Evolutionary conservation across 106 monocot genomes (phyloP), one percentile per base, ranked within the genome.

Genomic region (Chionographis japonica): DNA sequence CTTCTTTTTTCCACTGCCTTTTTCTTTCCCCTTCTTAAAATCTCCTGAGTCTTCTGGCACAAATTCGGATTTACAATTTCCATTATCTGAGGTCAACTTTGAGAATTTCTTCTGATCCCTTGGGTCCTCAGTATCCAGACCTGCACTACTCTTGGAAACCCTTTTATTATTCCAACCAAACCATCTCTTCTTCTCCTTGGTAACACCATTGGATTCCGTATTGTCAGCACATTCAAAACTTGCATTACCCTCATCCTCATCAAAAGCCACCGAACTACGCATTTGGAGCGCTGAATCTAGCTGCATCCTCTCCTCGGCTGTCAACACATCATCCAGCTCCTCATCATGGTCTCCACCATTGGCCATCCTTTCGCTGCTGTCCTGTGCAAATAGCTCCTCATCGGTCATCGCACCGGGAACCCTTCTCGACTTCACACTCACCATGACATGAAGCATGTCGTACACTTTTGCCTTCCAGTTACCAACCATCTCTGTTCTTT

Each of bases 371-470:
- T 83, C 91, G 51, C 83, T 89, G 37, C 65, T 80, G 11, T 90
- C 87, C 55, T 65, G 68, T 14, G 89, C 76, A 68, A 92, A 90
- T 2, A 98, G 63, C 68, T 98, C 97, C 41, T 98, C 97, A 68
- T 98, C 89, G 2, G 90, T 87, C 97, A 97, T 87, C 8, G 92
- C 92, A 54, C 92, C 92, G 13, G 97, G 97, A 68, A 92, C 97
- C 56, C 87, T 83, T 42, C 97, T 86, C 6, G 97, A 92, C 67
- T 98, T 98, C 18, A 98, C 87, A 60, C 88, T 98, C 18, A 98
- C 97, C 53, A 80, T 78, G 4, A 98, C 97, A 68, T 98, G 81
- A 53, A 85, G 85, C 92, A 98, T 92, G 35, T 98, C 97, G 65
- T 92, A 81, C 19, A 98, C 92, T 67, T 87, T 92, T 0, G 88